A percentile compares a stretch with the other conserved stretches of the same genome.
These are phyloP conservation scores for Fusarium devonianum DNA, from an alignment of 2,329 filamentous ascomycete species.

Conservation along the genomic window DNA sequence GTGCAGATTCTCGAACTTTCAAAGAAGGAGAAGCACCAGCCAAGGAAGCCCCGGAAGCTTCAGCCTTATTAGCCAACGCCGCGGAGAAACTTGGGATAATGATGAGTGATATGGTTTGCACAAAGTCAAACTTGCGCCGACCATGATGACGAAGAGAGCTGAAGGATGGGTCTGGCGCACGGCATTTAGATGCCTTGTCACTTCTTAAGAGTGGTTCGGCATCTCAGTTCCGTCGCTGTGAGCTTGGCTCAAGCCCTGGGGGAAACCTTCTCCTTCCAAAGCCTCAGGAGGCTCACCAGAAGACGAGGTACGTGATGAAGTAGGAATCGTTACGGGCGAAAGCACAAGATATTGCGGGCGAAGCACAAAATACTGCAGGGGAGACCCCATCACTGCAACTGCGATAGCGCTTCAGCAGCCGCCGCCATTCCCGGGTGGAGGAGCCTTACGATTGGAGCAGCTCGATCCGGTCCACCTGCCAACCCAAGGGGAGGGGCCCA, in stretches of 20 bases:
- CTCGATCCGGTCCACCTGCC: slow-evolving; percentile 31
- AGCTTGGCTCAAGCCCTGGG: too few relatives aligned
- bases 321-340: too few relatives aligned
- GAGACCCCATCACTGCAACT: slow-evolving; percentile 14
- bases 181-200: slow-evolving; percentile 23
- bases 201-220: slow-evolving; percentile 14
- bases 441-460: slow-evolving; percentile 1
- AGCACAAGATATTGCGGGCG: too few relatives aligned
- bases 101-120: slow-evolving; percentile 9
- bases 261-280: too few relatives aligned
- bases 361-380: too few relatives aligned
- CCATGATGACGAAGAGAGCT: neutral
- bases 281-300: too few relatives aligned
- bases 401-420: slow-evolving; percentile 8
- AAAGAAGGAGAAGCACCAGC: too few relatives aligned
- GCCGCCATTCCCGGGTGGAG: slow-evolving; percentile 11
- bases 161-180: slow-evolving; percentile 11
- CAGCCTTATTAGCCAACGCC: slow-evolving; percentile 7
- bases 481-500: slow-evolving; percentile 30
- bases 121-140: neutral
- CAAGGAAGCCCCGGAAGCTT: too few relatives aligned
- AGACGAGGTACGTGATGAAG: too few relatives aligned
- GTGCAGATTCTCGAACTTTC: slow-evolving; percentile 19
- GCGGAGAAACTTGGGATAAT: neutral
- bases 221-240: slow-evolving; percentile 18